Percentiles rank a stretch among this genome's conserved stretches.
Conservation (phyloP, 1,284 basidiomycete species). For the Austropuccinia psidii region DNA sequence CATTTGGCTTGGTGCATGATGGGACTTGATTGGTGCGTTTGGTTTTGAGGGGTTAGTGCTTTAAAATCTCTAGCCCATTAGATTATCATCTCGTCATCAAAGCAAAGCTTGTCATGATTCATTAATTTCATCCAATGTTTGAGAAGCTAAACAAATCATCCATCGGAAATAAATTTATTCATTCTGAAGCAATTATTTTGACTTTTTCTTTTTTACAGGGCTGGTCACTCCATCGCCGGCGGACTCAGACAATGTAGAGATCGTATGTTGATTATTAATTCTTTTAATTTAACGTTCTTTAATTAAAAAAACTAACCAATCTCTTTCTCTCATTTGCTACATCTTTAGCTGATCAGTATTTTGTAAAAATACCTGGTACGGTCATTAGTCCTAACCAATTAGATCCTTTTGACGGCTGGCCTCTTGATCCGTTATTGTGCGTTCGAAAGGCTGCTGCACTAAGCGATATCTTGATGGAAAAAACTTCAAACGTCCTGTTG, state of each 20-base stretch:
- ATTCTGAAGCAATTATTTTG: no score
- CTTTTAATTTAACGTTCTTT: background rate
- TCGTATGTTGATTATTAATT: background rate
- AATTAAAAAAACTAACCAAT: background rate
- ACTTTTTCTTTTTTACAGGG: conserved; percentile 15
- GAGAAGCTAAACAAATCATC: no score
- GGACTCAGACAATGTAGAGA: background rate
- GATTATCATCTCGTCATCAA: no score
- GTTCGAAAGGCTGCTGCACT: background rate
- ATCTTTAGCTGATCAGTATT: background rate
- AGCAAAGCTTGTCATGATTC: no score
- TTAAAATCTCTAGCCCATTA: no score
- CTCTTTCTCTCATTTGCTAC: background rate
- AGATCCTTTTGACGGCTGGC: conserved; percentile 32
- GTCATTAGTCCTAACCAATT: background rate
- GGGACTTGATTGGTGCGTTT: conserved; percentile 24
- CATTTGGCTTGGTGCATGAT: conserved; percentile 14
- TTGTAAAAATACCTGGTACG: conserved; percentile 21
- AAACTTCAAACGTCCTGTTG: background rate
- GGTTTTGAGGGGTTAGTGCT: background rate
- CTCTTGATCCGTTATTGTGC: background rate
- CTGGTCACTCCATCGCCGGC: background rate
- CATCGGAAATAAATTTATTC: no score
- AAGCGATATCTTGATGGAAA: background rate
- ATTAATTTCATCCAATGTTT: no score